Evolutionary conservation across 495 filamentous ascomycete genomes (phyloP).

Genomic region (Aspergillus ellipticus): DNA sequence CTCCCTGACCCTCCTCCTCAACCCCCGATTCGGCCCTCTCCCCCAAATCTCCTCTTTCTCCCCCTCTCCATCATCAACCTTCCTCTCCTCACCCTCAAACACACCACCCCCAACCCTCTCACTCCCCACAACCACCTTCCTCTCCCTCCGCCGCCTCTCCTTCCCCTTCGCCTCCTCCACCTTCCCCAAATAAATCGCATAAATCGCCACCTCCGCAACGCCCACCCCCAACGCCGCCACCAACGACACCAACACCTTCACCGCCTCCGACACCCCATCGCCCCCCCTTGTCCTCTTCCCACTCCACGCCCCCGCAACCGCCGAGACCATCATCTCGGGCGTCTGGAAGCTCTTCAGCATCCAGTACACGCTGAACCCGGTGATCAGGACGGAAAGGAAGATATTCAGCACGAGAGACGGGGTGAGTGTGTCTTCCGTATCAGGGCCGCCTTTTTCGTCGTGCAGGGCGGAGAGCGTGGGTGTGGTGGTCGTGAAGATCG

Average conservation of each 20-base stretch:
- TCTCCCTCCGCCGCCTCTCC: slow-evolving; percentile 62
- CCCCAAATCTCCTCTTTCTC: slow-evolving; percentile 46
- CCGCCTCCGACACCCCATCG: background rate
- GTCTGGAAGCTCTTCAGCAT: slow-evolving; percentile 53
- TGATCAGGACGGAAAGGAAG: slow-evolving; percentile 44
- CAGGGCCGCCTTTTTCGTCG: slow-evolving; percentile 29
- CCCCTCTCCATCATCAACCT: slow-evolving; percentile 5
- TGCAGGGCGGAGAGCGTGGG: slow-evolving; percentile 33
- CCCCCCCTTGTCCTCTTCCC: background rate
- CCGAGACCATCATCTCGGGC: slow-evolving; percentile 28
- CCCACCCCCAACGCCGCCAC: slow-evolving; percentile 58
- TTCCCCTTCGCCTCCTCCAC: slow-evolving; percentile 65
- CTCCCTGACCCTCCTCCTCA: slow-evolving; percentile 43
- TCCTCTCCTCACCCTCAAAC: background rate
- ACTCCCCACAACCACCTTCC: slow-evolving; percentile 64
- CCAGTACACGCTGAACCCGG: slow-evolving; percentile 46
- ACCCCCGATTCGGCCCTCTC: slow-evolving; percentile 42
- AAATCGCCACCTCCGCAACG: slow-evolving; percentile 82
- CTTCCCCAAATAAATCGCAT: slow-evolving; percentile 79
- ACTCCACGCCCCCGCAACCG: background rate
- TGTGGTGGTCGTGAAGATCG: slow-evolving; percentile 39
- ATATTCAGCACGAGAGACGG: slow-evolving; percentile 46
- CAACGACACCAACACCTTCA: slow-evolving; percentile 24
- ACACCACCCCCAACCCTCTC: slow-evolving; percentile 27
- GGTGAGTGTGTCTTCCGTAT: slow-evolving; percentile 37